A percentile compares a stretch with the other conserved stretches of the same genome.
Conservation (phyloP, 441 rosid genomes). For the Gossypium davidsonii region DNA sequence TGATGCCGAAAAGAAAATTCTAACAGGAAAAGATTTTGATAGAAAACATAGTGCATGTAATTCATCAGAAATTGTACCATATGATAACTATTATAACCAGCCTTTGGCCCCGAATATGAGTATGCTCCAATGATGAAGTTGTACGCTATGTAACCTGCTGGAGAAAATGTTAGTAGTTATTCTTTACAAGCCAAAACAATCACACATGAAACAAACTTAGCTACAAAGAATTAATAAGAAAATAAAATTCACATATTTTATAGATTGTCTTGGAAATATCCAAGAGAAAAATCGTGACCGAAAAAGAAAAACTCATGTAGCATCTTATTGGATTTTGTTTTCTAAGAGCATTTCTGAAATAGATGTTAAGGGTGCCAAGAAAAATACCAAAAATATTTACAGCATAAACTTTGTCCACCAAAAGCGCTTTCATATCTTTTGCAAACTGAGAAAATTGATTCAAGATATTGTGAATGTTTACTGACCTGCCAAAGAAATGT, state of each 20-base stretch:
- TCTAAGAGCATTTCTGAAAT: neutral
- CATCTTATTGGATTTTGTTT: neutral
- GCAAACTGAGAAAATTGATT: slow-evolving; percentile 39
- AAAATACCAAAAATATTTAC: slow-evolving; percentile 51
- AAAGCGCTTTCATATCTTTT: slow-evolving; percentile 47
- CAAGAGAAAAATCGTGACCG: neutral
- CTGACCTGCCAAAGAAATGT: slow-evolving; percentile 25
- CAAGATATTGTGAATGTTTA: slow-evolving; percentile 18
- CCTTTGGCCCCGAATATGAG: slow-evolving; percentile 81
- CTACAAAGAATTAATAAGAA: neutral
- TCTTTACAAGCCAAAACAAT: neutral
- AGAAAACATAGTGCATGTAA: neutral
- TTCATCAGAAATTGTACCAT: slow-evolving; percentile 30
- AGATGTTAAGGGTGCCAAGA: neutral
- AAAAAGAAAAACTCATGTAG: neutral
- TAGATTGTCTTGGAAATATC: neutral
- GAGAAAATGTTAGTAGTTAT: neutral
- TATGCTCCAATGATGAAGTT: slow-evolving; percentile 69
- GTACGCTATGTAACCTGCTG: slow-evolving; percentile 58
- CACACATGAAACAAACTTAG: neutral
- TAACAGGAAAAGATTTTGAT: slow-evolving; percentile 1
- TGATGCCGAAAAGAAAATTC: neutral
- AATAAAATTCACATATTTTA: neutral
- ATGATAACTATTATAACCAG: slow-evolving; percentile 66
- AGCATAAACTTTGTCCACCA: slow-evolving; percentile 44